Evolutionary conservation across 306 rosid genomes (phyloP).

Genomic region (Senna tora): DNA sequence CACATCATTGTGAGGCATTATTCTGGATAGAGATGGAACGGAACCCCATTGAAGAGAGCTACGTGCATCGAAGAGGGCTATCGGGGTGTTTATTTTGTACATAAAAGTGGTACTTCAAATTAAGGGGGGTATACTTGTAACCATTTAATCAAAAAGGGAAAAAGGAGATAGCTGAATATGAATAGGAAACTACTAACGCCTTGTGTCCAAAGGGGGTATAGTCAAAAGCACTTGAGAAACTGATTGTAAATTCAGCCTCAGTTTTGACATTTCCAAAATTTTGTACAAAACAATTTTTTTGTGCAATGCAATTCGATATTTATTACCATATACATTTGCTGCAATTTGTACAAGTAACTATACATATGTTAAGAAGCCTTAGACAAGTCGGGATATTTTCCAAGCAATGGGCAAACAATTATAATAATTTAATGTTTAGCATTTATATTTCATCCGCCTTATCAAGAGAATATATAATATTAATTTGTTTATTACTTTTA

Average conservation of each 20-base stretch:
- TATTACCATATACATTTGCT: conserved; percentile 26
- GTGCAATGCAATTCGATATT: conserved; percentile 29
- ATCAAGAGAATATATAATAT: no score
- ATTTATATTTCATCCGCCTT: no score
- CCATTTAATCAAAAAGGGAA: conserved; percentile 57
- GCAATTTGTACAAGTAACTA: conserved; percentile 21
- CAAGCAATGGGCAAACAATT: no score
- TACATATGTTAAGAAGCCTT: no score
- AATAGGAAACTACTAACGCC: conserved; percentile 59
- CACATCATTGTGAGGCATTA: no score
- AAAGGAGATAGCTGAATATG: conserved; percentile 50
- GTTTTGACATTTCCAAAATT: conserved; percentile 48
- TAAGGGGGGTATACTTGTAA: conserved; percentile 51
- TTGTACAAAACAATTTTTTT: conserved; percentile 49
- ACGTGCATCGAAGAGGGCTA: conserved; percentile 48
- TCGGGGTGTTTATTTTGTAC: conserved; percentile 60
- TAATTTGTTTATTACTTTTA: no score
- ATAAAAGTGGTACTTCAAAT: conserved; percentile 49
- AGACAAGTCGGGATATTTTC: no score
- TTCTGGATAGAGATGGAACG: no score
- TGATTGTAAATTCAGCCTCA: conserved; percentile 43
- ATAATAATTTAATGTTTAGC: no score
- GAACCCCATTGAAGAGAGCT: no score
- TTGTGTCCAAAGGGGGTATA: conserved; percentile 40
- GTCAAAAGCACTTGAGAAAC: conserved; percentile 40